Evolutionary conservation across 495 filamentous ascomycete species (phyloP).

Genomic region (Massariosphaeria phaeospora): DNA sequence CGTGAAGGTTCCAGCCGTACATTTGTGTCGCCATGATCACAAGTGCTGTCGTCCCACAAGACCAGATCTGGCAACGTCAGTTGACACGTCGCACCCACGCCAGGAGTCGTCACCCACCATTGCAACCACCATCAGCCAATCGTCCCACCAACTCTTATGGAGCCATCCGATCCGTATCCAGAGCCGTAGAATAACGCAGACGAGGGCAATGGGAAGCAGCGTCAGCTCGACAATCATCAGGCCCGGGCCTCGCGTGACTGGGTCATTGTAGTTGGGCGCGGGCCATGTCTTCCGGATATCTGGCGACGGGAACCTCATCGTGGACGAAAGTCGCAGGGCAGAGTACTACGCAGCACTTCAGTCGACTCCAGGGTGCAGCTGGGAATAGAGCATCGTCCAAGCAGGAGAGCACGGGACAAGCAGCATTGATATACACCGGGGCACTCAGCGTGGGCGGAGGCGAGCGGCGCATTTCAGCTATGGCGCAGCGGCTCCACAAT

Average conservation of each 20-base stretch:
- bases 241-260: conserved; percentile 23
- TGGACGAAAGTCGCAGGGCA: conserved; percentile 1
- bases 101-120: conserved; percentile 13
- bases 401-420: conserved; percentile 5
- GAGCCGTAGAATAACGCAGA: conserved; percentile 25
- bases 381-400: background rate
- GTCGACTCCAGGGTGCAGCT: background rate
- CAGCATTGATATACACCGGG: conserved; percentile 2
- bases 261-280: conserved; percentile 31
- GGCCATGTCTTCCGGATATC: conserved; percentile 25
- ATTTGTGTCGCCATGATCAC: conserved; percentile 28
- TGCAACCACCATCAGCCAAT: conserved; percentile 29
- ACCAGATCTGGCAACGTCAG: conserved; percentile 24
- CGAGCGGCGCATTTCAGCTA: background rate
- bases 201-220: conserved; percentile 22
- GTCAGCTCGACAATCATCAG: conserved; percentile 31
- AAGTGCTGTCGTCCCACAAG: conserved; percentile 22
- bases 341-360: too few relatives aligned
- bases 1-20: conserved; percentile 35
- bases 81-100: background rate
- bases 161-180: conserved; percentile 27
- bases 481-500: conserved; percentile 6
- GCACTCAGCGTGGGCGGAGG: background rate
- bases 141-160: conserved; percentile 31
- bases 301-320: conserved; percentile 28